Evolutionary conservation across 495 filamentous ascomycete genomes (phyloP).

Genomic region (Penicillium verhagenii): DNA sequence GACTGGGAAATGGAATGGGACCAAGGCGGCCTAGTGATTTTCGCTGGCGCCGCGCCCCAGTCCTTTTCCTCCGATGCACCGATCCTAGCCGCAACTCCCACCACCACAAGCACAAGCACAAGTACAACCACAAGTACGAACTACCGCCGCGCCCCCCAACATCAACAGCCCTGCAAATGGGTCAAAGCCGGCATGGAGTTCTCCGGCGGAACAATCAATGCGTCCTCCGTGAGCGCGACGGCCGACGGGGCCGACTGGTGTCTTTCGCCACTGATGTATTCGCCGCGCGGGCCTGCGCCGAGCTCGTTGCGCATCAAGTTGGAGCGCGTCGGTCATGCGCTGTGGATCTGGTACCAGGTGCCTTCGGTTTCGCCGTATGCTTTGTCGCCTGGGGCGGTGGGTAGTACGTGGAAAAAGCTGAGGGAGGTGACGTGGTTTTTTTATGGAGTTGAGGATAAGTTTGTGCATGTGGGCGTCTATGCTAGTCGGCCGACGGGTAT

Average conservation of each 20-base stretch:
- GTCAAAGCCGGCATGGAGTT: slow-evolving; percentile 61
- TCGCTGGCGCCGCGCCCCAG: slow-evolving; percentile 66
- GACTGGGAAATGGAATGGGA: slow-evolving; percentile 63
- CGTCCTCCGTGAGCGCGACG: slow-evolving; percentile 55
- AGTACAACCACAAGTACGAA: too few species aligned
- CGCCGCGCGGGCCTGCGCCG: slow-evolving; percentile 17
- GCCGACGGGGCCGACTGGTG: slow-evolving; percentile 59
- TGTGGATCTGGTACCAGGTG: slow-evolving; percentile 59
- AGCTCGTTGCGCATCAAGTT: slow-evolving; percentile 56
- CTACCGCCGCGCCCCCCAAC: slow-evolving; percentile 2
- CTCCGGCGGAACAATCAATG: slow-evolving; percentile 50
- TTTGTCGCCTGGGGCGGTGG: slow-evolving; percentile 38
- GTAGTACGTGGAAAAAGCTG: slow-evolving; percentile 55
- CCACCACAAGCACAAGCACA: too few species aligned
- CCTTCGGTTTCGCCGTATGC: slow-evolving; percentile 37
- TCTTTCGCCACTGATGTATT: slow-evolving; percentile 43
- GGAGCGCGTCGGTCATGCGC: slow-evolving; percentile 54
- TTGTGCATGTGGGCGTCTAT: slow-evolving; percentile 56
- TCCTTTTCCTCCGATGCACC: slow-evolving; percentile 28
- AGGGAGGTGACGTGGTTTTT: slow-evolving; percentile 61
- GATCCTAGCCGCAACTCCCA: slow-evolving; percentile 8
- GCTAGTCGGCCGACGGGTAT: slow-evolving; percentile 51
- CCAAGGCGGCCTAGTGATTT: slow-evolving; percentile 73
- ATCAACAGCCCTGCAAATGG: slow-evolving; percentile 50
- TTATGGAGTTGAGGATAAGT: slow-evolving; percentile 59